Conservation (phyloP, 345 rosid species). For the Citrus unshiu region DNA sequence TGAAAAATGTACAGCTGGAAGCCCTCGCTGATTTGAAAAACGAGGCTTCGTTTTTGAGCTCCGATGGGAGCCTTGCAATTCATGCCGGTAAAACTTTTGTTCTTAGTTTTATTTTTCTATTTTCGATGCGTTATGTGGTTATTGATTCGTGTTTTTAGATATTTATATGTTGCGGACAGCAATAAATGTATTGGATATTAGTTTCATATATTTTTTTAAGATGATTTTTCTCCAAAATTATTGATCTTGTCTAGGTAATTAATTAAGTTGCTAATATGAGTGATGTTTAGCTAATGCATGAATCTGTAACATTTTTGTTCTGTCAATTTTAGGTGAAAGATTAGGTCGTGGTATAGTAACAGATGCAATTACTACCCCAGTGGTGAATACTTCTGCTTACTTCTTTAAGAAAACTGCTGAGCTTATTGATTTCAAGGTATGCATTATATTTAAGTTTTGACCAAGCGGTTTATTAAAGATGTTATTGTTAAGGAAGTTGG, state of each 20-base stretch:
- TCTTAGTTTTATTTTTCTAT: neutral
- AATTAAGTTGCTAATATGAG: neutral
- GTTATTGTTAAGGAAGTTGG: neutral
- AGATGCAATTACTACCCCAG: conserved; percentile 96
- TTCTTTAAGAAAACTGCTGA: conserved; percentile 84
- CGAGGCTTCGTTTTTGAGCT: conserved; percentile 58
- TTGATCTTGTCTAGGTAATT: neutral
- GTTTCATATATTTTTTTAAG: neutral
- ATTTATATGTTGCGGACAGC: neutral
- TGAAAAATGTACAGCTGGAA: conserved; percentile 50
- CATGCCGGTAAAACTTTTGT: conserved; percentile 69
- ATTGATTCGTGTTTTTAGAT: neutral
- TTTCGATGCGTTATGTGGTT: neutral
- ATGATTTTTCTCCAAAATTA: too few relatives aligned
- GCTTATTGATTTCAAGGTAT: conserved; percentile 92
- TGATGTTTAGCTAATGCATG: neutral
- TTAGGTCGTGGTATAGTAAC: conserved; percentile 94
- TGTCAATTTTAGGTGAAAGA: conserved; percentile 62
- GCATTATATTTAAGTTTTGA: neutral
- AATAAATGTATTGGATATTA: neutral
- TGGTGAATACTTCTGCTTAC: conserved; percentile 90
- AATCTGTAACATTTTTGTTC: neutral
- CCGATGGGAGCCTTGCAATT: conserved; percentile 83
- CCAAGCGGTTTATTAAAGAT: neutral
- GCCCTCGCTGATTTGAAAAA: conserved; percentile 30